A percentile compares a stretch with the other conserved stretches of the same genome.
Evolutionary conservation across 179 eudicot genomes (phyloP).

Genomic region (Monotropa hypopitys): DNA sequence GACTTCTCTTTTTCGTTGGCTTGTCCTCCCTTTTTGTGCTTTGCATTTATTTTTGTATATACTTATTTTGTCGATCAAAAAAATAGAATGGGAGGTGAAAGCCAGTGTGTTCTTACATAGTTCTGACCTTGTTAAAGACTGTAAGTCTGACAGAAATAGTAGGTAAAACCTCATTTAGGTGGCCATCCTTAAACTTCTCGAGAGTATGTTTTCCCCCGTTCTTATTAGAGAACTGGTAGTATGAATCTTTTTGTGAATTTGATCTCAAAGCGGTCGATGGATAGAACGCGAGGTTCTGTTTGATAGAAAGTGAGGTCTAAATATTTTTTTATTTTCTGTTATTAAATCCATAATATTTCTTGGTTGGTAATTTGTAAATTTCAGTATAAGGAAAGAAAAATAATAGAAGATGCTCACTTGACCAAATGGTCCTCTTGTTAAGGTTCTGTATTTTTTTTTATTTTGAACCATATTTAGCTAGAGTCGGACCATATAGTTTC

Average conservation of each 20-base stretch:
- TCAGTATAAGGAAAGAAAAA: not conserved
- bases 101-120: not conserved
- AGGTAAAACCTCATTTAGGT: not conserved
- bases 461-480: not conserved
- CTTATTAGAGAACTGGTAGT: not conserved
- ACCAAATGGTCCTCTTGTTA: not conserved
- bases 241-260: not conserved
- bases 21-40: not conserved
- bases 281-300: not conserved
- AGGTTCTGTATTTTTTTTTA: not conserved
- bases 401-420: not conserved
- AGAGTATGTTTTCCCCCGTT: not conserved
- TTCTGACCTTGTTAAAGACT: not conserved
- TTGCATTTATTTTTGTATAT: not conserved
- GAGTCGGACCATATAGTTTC: not conserved
- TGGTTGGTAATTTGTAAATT: not conserved
- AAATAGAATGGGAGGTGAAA: not conserved
- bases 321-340: not conserved
- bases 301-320: not conserved
- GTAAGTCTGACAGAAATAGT: not conserved
- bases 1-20: not conserved
- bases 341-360: not conserved
- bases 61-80: not conserved
- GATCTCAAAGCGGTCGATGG: not conserved
- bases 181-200: not conserved